These are phyloP conservation scores for Claviceps pusilla DNA, from an alignment of 2,329 filamentous ascomycete species.

Conservation along the genomic window DNA sequence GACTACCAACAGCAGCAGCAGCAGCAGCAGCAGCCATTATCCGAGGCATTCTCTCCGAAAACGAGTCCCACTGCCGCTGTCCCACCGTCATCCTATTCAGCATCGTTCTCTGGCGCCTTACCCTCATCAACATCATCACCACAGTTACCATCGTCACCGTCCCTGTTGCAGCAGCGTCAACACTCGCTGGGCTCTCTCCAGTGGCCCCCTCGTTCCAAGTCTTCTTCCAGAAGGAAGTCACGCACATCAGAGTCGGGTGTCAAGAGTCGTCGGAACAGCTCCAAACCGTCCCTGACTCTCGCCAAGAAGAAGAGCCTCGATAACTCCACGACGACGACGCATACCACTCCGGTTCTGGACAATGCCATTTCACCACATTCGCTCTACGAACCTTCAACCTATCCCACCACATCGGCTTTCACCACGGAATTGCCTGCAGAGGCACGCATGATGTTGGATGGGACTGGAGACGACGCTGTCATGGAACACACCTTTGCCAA, in stretches of 20 bases:
- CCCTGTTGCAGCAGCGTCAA: neutral
- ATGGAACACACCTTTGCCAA: conserved; percentile 7
- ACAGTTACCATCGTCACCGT: neutral
- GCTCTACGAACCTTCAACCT: conserved; percentile 3
- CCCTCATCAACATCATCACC: neutral
- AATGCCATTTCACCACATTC: conserved; percentile 9
- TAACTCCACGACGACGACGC: neutral
- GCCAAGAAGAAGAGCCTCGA: neutral
- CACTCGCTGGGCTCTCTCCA: neutral
- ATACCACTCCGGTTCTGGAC: neutral
- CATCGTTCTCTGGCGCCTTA: neutral
- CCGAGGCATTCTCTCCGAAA: conserved; percentile 1
- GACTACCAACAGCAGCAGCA: neutral
- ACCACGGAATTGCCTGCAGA: conserved; percentile 28
- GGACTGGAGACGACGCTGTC: conserved; percentile 17
- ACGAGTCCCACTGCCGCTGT: neutral
- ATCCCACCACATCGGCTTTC: conserved; percentile 20
- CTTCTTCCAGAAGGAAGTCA: neutral
- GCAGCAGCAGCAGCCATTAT: neutral
- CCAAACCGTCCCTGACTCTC: neutral
- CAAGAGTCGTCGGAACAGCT: conserved; percentile 1
- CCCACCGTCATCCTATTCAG: conserved; percentile 1
- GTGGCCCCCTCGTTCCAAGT: neutral
- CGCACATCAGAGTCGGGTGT: neutral
- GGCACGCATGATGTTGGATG: conserved; percentile 24